A percentile compares a stretch with the other conserved stretches of the same genome.
Conservation (phyloP, 805 yeast genomes). For the Cyberlindnera saturnus region DNA sequence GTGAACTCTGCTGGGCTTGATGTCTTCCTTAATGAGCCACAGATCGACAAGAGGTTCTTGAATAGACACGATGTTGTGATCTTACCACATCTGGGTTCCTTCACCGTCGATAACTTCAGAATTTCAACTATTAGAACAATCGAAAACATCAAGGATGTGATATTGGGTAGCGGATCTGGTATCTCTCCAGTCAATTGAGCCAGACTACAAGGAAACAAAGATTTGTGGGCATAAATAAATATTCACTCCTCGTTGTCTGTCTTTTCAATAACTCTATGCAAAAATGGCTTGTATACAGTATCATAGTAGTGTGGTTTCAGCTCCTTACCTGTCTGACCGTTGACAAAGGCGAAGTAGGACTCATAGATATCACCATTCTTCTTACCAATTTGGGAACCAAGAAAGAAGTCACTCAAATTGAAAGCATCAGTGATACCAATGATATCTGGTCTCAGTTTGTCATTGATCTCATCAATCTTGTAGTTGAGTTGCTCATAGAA, state of each 20-base stretch:
- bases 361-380: conserved; percentile 79
- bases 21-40: conserved; percentile 63
- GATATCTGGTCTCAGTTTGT: conserved; percentile 58
- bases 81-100: conserved; percentile 66
- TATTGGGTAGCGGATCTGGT: conserved; percentile 13
- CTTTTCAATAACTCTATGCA: conserved; percentile 13
- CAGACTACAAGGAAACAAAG: not conserved
- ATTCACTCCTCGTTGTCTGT: conserved; percentile 16
- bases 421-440: conserved; percentile 80
- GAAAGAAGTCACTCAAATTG: conserved; percentile 68
- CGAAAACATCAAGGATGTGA: conserved; percentile 33
- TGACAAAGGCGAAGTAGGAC: conserved; percentile 62
- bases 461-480: conserved; percentile 25
- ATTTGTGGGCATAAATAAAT: no score
- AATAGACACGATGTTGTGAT: conserved; percentile 53
- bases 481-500: conserved; percentile 28
- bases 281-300: conserved; percentile 15
- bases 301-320: conserved; percentile 49
- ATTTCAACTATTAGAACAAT: conserved; percentile 48
- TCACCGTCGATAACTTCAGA: conserved; percentile 51
- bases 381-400: conserved; percentile 79
- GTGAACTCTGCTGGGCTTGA: conserved; percentile 66
- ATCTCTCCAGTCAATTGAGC: conserved; percentile 10
- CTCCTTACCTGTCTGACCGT: conserved; percentile 35
- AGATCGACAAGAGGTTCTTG: conserved; percentile 41